Evolutionary conservation across 805 yeast species (phyloP), one percentile per base, ranked within the genome.

Genomic region (Schizosaccharomyces pombe): DNA sequence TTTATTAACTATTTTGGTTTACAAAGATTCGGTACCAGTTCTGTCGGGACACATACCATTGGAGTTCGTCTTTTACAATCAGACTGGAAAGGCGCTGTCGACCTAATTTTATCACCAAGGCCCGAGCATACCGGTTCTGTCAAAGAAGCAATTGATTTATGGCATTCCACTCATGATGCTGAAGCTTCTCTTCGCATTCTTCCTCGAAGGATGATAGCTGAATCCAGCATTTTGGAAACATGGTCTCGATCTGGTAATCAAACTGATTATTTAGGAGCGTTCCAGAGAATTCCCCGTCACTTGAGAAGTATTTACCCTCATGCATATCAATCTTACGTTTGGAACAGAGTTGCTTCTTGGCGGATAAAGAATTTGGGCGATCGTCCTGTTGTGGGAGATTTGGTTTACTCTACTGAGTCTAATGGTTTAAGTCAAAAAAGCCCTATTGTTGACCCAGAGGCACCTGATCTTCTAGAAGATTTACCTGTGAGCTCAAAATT

Each of bases 11-110:
- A 91, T 64, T 91, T 75, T 65, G 99, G 99, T n/a, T 81, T 91
- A 87, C 99, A 91, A 70, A 72, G 99, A 63, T 91, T 91, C 65
- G 99, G 99, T 30, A 87, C 98, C 0, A 89, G 85, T 63, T 83
- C 95, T 11, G 73, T 86, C 30, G 85, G 97, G 2, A 87, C 98
- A 0, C 96, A 91, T 66, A 75, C 73, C 31, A 72, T 87, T 55
- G 99, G 99, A 52, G 76, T 76, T 57, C 73, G 73, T 57, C 71
- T 89, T 29, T 68, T 91, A 53, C 72, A 76, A 52, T 77, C 76
- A 34, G 78, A 86, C 56, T 91, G 94, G 86, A 75, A 81, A 60
- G 73, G 70, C 12, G 95, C 93, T 1, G 89, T 74, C 4, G 82
- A 84, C 55, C 68, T 87, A 56, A 74, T 91, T 56, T 70, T 91